Evolutionary conservation across 352 stramenopile genomes (phyloP).

Genomic region (Pythium dissotocum): DNA sequence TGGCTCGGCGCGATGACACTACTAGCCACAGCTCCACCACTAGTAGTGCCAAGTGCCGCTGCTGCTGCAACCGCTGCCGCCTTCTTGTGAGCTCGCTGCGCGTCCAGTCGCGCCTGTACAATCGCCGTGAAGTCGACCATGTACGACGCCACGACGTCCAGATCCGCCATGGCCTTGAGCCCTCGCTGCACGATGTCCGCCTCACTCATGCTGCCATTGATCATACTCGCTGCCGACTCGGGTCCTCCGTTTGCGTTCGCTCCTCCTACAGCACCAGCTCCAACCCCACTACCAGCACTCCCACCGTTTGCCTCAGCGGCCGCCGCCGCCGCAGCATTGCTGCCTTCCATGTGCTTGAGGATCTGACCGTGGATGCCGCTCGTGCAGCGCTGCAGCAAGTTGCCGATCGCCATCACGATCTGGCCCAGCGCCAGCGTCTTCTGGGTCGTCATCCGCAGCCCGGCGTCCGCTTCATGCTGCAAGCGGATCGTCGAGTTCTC

Average conservation of each 20-base stretch:
- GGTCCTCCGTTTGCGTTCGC: conserved; percentile 7
- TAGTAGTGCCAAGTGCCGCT: neutral
- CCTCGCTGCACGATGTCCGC: conserved; percentile 86
- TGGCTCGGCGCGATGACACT: conserved; percentile 3
- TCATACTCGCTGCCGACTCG: conserved; percentile 14
- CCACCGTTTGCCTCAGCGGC: conserved; percentile 13
- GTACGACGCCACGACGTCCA: conserved; percentile 93
- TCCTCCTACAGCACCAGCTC: neutral
- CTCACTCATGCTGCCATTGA: conserved; percentile 61
- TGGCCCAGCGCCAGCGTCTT: conserved; percentile 91
- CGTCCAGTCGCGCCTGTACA: conserved; percentile 69
- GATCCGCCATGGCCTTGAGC: conserved; percentile 80
- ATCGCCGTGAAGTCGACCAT: conserved; percentile 92
- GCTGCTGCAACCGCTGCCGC: conserved; percentile 31
- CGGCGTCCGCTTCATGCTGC: conserved; percentile 89
- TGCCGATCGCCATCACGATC: conserved; percentile 88
- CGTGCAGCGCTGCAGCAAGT: conserved; percentile 81
- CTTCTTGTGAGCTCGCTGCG: conserved; percentile 74
- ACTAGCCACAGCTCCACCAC: neutral
- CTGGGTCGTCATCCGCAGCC: conserved; percentile 85
- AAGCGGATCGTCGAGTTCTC: conserved; percentile 72
- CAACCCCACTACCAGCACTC: conserved; percentile 1
- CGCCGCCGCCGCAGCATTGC: conserved; percentile 30
- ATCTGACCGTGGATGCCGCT: conserved; percentile 87
- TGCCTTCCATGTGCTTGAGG: conserved; percentile 85